phyloP scores from a whole-genome alignment of 768 basidiomycete genomes.

The Psilocybe azurescens region DNA sequence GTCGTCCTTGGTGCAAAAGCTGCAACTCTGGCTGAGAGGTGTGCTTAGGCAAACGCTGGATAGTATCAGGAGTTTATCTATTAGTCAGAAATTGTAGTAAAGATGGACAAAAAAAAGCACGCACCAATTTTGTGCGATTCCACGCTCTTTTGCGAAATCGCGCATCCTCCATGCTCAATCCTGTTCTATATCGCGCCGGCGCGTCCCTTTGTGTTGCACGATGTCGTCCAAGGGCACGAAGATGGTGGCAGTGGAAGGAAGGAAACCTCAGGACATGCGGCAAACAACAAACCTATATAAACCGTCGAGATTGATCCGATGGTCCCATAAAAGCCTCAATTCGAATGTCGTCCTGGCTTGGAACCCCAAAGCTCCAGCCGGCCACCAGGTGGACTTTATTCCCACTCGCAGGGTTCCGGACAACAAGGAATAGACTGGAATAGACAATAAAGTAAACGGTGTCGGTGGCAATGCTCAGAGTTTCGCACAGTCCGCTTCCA shows the following conservation, averaged over 20 bases:
- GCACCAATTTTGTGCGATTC: constrained; percentile 15
- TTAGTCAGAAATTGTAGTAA: neutral
- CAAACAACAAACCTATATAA: neutral
- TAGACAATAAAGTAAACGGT: constrained; percentile 1
- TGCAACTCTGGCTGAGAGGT: constrained; percentile 52
- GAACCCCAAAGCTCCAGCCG: neutral
- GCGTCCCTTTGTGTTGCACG: neutral
- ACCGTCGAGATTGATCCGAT: constrained; percentile 7
- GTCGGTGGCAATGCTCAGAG: neutral
- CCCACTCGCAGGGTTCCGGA: neutral
- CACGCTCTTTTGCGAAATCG: constrained; percentile 12
- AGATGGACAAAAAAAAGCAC: neutral
- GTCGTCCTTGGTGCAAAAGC: constrained; percentile 42
- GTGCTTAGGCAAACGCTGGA: constrained; percentile 48
- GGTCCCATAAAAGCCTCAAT: constrained; percentile 1
- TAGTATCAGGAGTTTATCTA: neutral
- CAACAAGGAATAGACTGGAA: neutral
- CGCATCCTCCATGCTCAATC: neutral
- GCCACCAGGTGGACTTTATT: neutral
- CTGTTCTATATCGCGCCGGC: neutral
- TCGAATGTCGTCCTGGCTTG: neutral
- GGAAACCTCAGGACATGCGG: neutral
- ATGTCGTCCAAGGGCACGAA: neutral
- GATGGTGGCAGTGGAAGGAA: neutral
- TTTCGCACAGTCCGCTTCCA: constrained; percentile 1